phyloP scores from a whole-genome alignment of 345 rosid species.

The thale cress (Arabidopsis thaliana) region TAIR10.1 NC_003070.9:5522501-5523000 shows the following conservation, averaged over 20 bases:
- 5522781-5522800: slow-evolving; percentile 37
- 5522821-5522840: slow-evolving; percentile 35
- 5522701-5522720: slow-evolving; percentile 13
- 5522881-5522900: slow-evolving; percentile 17
- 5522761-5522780: slow-evolving; percentile 28
- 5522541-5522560: slow-evolving; percentile 13
- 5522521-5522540: slow-evolving; percentile 19
- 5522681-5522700: slow-evolving; percentile 11
- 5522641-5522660: slow-evolving; percentile 14
- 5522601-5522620: not conserved
- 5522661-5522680: not conserved
- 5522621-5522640: not conserved
- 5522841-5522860: slow-evolving; percentile 18
- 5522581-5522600: not conserved
- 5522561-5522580: not conserved
- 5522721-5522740: slow-evolving; percentile 5
- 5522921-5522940: not conserved
- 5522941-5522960: slow-evolving; percentile 6
- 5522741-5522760: slow-evolving; percentile 17
- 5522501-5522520: not conserved
- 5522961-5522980: slow-evolving; percentile 12
- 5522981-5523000: slow-evolving; percentile 26
- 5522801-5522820: slow-evolving; percentile 39
- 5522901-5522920: slow-evolving; percentile 28
- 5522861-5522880: not conserved